Conservation (phyloP, 805 yeast genomes). For the Aciculoconidium aculeatum region DNA sequence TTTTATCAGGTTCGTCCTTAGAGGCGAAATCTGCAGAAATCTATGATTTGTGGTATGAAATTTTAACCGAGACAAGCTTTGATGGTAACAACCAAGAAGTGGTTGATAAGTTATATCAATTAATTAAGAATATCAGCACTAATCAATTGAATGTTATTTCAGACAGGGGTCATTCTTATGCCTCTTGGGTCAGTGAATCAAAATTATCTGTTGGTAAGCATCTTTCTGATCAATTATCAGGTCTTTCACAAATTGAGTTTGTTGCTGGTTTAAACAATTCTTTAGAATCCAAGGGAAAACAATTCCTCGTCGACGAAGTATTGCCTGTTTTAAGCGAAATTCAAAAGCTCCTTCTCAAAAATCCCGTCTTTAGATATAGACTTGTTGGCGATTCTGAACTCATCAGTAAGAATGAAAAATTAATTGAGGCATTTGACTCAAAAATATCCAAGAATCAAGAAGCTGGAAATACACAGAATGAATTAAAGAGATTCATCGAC, state of each 20-base stretch:
- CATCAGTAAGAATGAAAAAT: slow-evolving; percentile 28
- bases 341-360: slow-evolving; percentile 37
- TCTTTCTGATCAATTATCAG: slow-evolving; percentile 59
- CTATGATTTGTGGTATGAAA: slow-evolving; percentile 60
- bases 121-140: slow-evolving; percentile 69
- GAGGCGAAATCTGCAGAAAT: slow-evolving; percentile 57
- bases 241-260: slow-evolving; percentile 73
- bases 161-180: slow-evolving; percentile 83
- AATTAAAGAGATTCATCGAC: slow-evolving; percentile 10
- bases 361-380: slow-evolving; percentile 43
- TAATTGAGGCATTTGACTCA: slow-evolving; percentile 28
- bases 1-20: slow-evolving; percentile 64
- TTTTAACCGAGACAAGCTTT: slow-evolving; percentile 67
- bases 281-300: slow-evolving; percentile 36
- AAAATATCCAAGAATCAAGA: slow-evolving; percentile 2
- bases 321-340: slow-evolving; percentile 60
- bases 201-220: slow-evolving; percentile 54
- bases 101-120: slow-evolving; percentile 61
- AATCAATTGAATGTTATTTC: slow-evolving; percentile 77
- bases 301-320: slow-evolving; percentile 38
- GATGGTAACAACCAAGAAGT: slow-evolving; percentile 34
- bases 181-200: slow-evolving; percentile 62
- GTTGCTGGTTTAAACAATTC: slow-evolving; percentile 52
- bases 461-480: slow-evolving; percentile 1
- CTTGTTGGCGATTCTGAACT: slow-evolving; percentile 52